phyloP scores from a whole-genome alignment of 441 rosid genomes.

The Pelargonium cotyledonis region DNA sequence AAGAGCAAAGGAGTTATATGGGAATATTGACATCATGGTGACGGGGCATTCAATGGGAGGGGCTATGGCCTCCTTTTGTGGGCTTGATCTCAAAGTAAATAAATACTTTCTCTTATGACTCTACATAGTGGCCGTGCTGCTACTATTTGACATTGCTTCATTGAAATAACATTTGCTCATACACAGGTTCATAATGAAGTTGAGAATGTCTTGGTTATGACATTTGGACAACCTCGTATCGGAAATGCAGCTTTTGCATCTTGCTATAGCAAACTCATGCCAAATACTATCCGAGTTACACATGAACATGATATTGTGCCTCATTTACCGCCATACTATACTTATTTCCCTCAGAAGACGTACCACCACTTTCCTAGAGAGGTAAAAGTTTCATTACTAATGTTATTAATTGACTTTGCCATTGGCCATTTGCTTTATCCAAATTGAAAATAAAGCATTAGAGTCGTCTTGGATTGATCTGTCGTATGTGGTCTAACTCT shows the following conservation, averaged over 20 bases:
- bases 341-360: slow-evolving; percentile 73
- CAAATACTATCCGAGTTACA: slow-evolving; percentile 62
- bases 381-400: slow-evolving; percentile 34
- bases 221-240: slow-evolving; percentile 97
- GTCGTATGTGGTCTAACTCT: background rate
- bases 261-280: slow-evolving; percentile 59
- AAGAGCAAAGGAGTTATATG: slow-evolving; percentile 50
- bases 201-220: slow-evolving; percentile 61
- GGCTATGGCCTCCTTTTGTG: slow-evolving; percentile 91
- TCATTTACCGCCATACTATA: slow-evolving; percentile 85
- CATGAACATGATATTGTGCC: slow-evolving; percentile 86
- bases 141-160: background rate
- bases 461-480: background rate
- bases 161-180: slow-evolving; percentile 12
- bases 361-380: slow-evolving; percentile 96
- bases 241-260: slow-evolving; percentile 87
- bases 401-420: slow-evolving; percentile 6
- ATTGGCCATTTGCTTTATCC: background rate
- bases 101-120: background rate
- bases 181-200: slow-evolving; percentile 70
- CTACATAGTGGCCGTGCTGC: background rate
- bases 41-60: slow-evolving; percentile 99
- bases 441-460: background rate
- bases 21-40: slow-evolving; percentile 59
- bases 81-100: slow-evolving; percentile 70